phyloP scores from a whole-genome alignment of 345 rosid genomes.

The Stellera chamaejasme region DNA sequence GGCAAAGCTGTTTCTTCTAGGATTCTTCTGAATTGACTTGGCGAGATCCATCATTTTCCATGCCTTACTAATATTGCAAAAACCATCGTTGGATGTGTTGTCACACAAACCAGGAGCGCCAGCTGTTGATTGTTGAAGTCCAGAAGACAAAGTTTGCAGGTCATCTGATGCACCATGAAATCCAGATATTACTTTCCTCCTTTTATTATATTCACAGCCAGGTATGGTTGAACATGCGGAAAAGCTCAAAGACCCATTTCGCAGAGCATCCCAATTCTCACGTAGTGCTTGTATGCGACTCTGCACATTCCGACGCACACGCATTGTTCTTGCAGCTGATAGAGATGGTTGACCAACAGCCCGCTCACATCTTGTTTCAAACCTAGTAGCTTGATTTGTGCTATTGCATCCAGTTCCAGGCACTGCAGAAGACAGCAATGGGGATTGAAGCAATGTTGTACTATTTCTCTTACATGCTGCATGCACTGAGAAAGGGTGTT shows the following conservation, averaged over 20 bases:
- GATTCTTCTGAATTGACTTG: conserved; percentile 21
- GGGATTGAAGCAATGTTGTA: neutral
- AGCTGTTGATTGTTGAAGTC: conserved; percentile 11
- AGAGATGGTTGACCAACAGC: conserved; percentile 12
- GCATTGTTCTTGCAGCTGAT: conserved; percentile 37
- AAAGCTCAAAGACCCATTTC: conserved; percentile 34
- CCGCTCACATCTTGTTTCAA: too few relatives aligned
- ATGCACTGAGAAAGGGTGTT: neutral
- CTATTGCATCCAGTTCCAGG: conserved; percentile 3
- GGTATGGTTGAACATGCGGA: conserved; percentile 20
- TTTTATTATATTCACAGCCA: conserved; percentile 3
- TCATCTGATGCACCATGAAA: conserved; percentile 13
- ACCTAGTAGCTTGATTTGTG: neutral
- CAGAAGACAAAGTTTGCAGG: conserved; percentile 16
- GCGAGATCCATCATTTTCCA: conserved; percentile 62
- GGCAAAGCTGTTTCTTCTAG: conserved; percentile 8
- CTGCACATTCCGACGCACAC: conserved; percentile 31
- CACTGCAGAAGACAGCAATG: conserved; percentile 1
- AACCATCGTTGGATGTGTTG: conserved; percentile 5
- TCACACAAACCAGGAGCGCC: conserved; percentile 5
- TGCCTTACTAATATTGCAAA: conserved; percentile 33
- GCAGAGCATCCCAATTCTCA: conserved; percentile 48
- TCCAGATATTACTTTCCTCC: neutral
- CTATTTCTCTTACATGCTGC: neutral
- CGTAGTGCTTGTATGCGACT: conserved; percentile 29